A percentile compares a stretch with the other conserved stretches of the same genome.
Conservation (phyloP, 768 basidiomycete species). For the Holtermannia corniformis region DNA sequence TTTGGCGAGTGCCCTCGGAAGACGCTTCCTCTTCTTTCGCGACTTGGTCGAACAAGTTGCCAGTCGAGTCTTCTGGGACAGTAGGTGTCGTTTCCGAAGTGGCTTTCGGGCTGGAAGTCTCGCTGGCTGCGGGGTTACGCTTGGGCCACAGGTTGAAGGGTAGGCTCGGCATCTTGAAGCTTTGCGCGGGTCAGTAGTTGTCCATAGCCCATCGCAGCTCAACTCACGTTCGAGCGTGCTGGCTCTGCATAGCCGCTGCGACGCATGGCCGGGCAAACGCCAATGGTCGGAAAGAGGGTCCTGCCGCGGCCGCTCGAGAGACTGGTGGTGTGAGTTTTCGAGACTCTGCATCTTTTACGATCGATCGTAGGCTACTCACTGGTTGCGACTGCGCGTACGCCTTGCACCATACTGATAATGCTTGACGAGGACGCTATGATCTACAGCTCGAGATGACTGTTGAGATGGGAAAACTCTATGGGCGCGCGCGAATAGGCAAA, state of each 20-base stretch:
- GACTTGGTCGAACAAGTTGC: conserved; percentile 7
- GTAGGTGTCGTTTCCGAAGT: too few relatives aligned
- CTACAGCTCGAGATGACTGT: too few relatives aligned
- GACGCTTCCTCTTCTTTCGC: not conserved
- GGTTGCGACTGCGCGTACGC: not conserved
- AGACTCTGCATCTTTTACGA: not conserved
- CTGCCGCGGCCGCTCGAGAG: not conserved
- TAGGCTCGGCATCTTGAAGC: not conserved
- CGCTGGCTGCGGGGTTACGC: not conserved
- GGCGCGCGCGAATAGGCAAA: too few relatives aligned
- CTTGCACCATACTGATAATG: not conserved
- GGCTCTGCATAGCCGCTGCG: not conserved
- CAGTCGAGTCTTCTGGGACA: not conserved
- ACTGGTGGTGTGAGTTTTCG: not conserved
- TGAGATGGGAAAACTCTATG: too few relatives aligned
- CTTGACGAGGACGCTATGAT: not conserved
- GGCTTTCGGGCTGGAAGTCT: too few relatives aligned
- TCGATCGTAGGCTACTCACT: not conserved
- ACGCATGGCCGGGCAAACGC: not conserved
- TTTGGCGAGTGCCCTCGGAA: not conserved
- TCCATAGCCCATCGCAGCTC: not conserved
- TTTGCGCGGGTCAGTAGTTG: not conserved
- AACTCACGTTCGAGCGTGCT: not conserved
- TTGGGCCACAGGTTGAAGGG: not conserved
- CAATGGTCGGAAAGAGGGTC: not conserved